Evolutionary conservation across 257 asterid genomes (phyloP).

Genomic region (Rubia yunnanensis): DNA sequence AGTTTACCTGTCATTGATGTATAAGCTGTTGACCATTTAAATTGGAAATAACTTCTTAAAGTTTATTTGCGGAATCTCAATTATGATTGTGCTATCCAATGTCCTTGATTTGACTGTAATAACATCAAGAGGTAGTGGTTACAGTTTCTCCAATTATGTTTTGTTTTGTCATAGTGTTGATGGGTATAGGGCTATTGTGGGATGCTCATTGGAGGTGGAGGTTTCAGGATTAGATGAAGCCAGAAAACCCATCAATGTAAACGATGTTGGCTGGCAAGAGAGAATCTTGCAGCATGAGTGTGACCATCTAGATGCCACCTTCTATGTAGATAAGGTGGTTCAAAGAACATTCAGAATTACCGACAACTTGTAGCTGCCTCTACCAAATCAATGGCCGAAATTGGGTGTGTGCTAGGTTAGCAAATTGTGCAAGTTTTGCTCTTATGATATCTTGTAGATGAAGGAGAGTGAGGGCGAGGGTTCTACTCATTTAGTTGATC

Average conservation of each 20-base stretch:
- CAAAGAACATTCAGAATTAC: slow-evolving; percentile 68
- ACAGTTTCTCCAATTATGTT: not conserved
- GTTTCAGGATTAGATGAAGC: slow-evolving; percentile 58
- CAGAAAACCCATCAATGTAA: slow-evolving; percentile 52
- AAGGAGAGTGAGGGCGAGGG: too few species aligned
- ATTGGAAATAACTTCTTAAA: too few species aligned
- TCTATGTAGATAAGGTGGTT: slow-evolving; percentile 77
- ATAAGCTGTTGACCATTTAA: too few species aligned
- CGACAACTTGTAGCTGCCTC: slow-evolving; percentile 68
- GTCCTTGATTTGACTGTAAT: too few species aligned
- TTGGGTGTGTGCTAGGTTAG: too few species aligned
- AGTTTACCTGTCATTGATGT: too few species aligned
- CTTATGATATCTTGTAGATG: too few species aligned
- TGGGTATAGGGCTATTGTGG: slow-evolving; percentile 88
- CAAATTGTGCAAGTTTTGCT: too few species aligned
- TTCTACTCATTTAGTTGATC: too few species aligned
- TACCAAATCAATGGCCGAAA: too few species aligned
- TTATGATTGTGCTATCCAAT: too few species aligned
- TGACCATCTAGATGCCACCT: slow-evolving; percentile 77
- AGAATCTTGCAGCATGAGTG: slow-evolving; percentile 86
- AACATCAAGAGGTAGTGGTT: not conserved
- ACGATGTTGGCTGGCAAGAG: slow-evolving; percentile 96
- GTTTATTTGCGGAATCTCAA: too few species aligned
- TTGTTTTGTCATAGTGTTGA: slow-evolving; percentile 44
- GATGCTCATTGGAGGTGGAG: slow-evolving; percentile 67